Evolutionary conservation across 75 land plant species (phyloP).

Genomic region (Sequoiadendron giganteum): DNA sequence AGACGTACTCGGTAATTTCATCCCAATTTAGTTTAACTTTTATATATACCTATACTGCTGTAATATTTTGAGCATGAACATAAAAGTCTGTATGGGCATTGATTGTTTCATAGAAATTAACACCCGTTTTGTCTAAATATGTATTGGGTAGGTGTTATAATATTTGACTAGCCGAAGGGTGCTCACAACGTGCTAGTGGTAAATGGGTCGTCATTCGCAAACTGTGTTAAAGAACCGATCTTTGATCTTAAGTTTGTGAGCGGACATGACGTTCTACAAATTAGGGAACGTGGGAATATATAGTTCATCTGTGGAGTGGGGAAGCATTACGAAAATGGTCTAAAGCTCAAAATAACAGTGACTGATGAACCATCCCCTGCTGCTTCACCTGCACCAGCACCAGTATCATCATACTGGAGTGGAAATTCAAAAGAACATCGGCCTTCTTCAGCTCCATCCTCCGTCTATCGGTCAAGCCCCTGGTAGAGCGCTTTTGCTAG

Average conservation of each 20-base stretch:
- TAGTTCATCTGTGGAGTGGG: slow-evolving; percentile 16
- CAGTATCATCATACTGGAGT: background rate
- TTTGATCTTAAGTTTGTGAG: background rate
- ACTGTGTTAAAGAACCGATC: slow-evolving; percentile 5
- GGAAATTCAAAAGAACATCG: too few relatives aligned
- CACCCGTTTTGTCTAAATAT: too few relatives aligned
- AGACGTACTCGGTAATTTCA: slow-evolving; percentile 11
- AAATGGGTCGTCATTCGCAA: slow-evolving; percentile 13
- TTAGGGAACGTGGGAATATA: background rate
- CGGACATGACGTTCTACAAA: background rate
- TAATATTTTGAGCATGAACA: background rate
- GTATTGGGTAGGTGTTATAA: background rate
- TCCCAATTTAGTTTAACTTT: background rate
- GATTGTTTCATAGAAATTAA: too few relatives aligned
- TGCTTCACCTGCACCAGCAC: background rate
- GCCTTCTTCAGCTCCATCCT: background rate
- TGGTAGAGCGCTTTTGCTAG: background rate
- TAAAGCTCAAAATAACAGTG: slow-evolving; percentile 14
- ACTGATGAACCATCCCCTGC: background rate
- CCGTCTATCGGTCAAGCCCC: background rate
- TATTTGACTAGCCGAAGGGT: slow-evolving; percentile 11
- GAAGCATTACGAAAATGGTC: slow-evolving; percentile 15
- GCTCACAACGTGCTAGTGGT: slow-evolving; percentile 14
- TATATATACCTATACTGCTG: background rate
- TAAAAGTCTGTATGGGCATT: too few relatives aligned